Evolutionary conservation across 331 rosid genomes (phyloP), one percentile per base, ranked within the genome.

Genomic region (Malus hybrid): DNA sequence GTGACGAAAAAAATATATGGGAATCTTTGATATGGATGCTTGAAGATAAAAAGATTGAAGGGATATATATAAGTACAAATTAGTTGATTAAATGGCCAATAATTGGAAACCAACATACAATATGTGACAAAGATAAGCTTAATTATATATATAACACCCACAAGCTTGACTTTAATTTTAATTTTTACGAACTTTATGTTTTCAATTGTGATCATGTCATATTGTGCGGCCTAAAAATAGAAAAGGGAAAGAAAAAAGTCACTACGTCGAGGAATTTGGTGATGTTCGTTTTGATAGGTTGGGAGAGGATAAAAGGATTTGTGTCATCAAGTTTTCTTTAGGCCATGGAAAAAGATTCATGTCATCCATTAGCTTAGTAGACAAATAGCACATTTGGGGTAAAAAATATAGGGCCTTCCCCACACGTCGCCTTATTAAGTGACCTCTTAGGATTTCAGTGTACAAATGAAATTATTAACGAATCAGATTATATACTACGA

Each of bases 261-360:
- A 42, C 6, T 12, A 67, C 15, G 71, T 14, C 2, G 28, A 36
- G 73, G 56, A 67, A 34, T 44, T 44, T 65, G 61, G 61, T 71
- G 48, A 28, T 55, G 46, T 48, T 34, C 16, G 6, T 44, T 28
- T 69, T 80, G 59, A 32, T 62, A 33, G 60, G 67, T 36, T 67
- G 72, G 44, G 64, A 55, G 50, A 63, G 65, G 85, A 80, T 79
- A 44, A 48, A 79, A 86, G 56, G 74, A 61, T 74, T 66, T 75
- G 62, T 76, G 74, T 74, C 83, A 55, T 69, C 80, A 70, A 2
- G 15, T 42, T 24, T 24, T 36, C 20, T 22, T 39, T 15, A n/a
- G 15, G n/a, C 39, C 13, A 19, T 16, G 16, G 69, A 60, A 39
- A 15, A 54, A 59, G 36, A 72, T 72, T 72, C 42, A 36, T 57